phyloP scores from a whole-genome alignment of 1,284 basidiomycete genomes.

The Tilletia setariae region DNA sequence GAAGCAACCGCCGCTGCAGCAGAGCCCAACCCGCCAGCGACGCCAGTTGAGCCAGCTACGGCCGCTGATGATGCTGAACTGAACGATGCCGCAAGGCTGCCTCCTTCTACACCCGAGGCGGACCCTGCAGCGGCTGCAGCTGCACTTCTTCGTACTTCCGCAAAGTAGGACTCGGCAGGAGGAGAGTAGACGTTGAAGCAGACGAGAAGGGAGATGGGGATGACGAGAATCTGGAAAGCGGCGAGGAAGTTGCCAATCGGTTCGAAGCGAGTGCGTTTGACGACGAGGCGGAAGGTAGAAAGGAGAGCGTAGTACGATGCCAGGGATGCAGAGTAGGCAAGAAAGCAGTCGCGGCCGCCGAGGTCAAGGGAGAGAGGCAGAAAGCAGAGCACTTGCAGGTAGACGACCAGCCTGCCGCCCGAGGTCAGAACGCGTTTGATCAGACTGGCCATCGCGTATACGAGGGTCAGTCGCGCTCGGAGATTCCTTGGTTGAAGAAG shows the following conservation, averaged over 20 bases:
- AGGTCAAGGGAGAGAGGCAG: conserved; percentile 51
- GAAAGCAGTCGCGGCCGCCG: conserved; percentile 50
- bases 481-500: too few relatives aligned
- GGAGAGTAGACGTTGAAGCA: conserved; percentile 51
- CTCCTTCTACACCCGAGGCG: not conserved
- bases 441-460: conserved; percentile 25
- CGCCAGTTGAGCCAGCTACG: not conserved
- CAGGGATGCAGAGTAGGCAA: conserved; percentile 50
- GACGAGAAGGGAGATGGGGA: conserved; percentile 45
- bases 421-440: conserved; percentile 30
- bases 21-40: not conserved
- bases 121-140: not conserved
- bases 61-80: not conserved
- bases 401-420: conserved; percentile 39
- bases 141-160: not conserved
- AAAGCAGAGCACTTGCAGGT: conserved; percentile 51
- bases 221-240: conserved; percentile 47
- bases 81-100: not conserved
- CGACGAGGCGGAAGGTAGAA: conserved; percentile 41
- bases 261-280: conserved; percentile 32
- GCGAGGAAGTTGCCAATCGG: conserved; percentile 38
- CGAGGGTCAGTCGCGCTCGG: too few relatives aligned
- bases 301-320: conserved; percentile 48
- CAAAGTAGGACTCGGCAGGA: conserved; percentile 29
- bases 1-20: conserved; percentile 1